Percentiles rank a stretch among this genome's conserved stretches.
Evolutionary conservation across 2,329 filamentous ascomycete genomes (phyloP).

Genomic region (Samsoniella hepiali): DNA sequence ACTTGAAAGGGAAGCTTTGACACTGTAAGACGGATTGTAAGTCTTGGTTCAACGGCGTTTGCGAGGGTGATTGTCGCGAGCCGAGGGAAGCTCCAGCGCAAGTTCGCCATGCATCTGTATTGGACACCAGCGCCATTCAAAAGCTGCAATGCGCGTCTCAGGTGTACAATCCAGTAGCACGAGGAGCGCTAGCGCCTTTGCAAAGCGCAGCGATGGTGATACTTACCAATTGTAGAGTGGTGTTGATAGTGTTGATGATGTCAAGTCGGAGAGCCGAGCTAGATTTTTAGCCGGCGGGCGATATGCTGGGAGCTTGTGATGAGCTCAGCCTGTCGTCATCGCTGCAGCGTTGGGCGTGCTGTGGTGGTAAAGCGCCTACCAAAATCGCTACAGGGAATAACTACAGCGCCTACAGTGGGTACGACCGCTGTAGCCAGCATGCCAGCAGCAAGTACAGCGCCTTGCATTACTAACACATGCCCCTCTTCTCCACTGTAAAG

Average conservation of each 20-base stretch:
- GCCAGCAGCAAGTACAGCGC: conserved; percentile 1
- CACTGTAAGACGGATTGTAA: neutral
- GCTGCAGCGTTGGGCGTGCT: neutral
- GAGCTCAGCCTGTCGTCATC: conserved; percentile 19
- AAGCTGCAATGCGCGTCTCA: neutral
- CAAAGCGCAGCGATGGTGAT: neutral
- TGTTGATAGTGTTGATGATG: conserved; percentile 14
- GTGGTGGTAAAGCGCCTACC: too few relatives aligned
- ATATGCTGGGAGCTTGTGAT: conserved; percentile 12
- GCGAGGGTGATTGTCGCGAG: neutral
- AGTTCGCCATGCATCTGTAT: conserved; percentile 24
- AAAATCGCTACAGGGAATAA: neutral
- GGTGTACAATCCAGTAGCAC: neutral
- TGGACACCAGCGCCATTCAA: conserved; percentile 5
- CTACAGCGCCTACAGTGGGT: conserved; percentile 1
- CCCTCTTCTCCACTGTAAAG: conserved; percentile 2
- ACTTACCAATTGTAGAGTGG: conserved; percentile 20
- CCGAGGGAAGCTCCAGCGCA: neutral
- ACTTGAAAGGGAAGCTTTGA: neutral
- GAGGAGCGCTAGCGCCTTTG: neutral
- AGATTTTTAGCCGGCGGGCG: conserved; percentile 4
- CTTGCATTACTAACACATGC: conserved; percentile 7
- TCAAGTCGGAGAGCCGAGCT: conserved; percentile 18
- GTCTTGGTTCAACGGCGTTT: neutral
- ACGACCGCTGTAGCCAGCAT: neutral